These are phyloP conservation scores for Polytrichum commune DNA, from an alignment of 225 moss, liverwort and hornwort genomes.

Conservation along the genomic window DNA sequence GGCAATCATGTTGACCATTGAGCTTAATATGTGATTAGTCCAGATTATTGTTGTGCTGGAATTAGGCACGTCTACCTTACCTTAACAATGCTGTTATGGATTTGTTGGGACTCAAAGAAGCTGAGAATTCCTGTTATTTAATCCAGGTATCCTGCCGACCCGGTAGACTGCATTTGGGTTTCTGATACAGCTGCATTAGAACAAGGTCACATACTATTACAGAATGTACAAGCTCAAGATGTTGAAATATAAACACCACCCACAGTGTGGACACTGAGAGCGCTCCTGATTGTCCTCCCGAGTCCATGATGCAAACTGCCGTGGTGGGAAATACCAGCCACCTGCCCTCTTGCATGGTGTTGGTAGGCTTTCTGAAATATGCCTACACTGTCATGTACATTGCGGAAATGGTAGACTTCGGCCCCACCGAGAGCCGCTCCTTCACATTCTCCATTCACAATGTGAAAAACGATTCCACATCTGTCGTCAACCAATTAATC, in stretches of 20 bases:
- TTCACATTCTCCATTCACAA: constrained; percentile 13
- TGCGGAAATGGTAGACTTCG: constrained; percentile 38
- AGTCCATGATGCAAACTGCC: constrained; percentile 51
- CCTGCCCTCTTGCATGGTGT: constrained; percentile 32
- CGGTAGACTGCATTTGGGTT: constrained; percentile 48
- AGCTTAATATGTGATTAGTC: too few species aligned
- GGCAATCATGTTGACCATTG: too few species aligned
- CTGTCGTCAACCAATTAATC: constrained; percentile 4
- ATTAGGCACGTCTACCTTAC: too few species aligned
- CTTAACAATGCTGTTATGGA: too few species aligned
- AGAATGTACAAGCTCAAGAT: constrained; percentile 13
- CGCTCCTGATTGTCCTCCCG: constrained; percentile 21
- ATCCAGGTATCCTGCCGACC: constrained; percentile 39
- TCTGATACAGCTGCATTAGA: constrained; percentile 26
- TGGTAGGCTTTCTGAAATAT: constrained; percentile 24
- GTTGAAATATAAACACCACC: constrained; percentile 24
- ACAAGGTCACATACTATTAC: constrained; percentile 3
- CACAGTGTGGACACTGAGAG: constrained; percentile 8
- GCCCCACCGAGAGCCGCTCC: constrained; percentile 18
- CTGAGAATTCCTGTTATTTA: too few species aligned
- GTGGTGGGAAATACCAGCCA: constrained; percentile 19
- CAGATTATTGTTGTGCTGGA: too few species aligned
- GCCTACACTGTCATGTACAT: constrained; percentile 41
- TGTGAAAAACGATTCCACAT: constrained; percentile 14
- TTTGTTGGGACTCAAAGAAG: too few species aligned